A percentile compares a stretch with the other conserved stretches of the same genome.
These are phyloP conservation scores for Leccinum longicurvipes DNA, from an alignment of 768 basidiomycete species.

Conservation along the genomic window DNA sequence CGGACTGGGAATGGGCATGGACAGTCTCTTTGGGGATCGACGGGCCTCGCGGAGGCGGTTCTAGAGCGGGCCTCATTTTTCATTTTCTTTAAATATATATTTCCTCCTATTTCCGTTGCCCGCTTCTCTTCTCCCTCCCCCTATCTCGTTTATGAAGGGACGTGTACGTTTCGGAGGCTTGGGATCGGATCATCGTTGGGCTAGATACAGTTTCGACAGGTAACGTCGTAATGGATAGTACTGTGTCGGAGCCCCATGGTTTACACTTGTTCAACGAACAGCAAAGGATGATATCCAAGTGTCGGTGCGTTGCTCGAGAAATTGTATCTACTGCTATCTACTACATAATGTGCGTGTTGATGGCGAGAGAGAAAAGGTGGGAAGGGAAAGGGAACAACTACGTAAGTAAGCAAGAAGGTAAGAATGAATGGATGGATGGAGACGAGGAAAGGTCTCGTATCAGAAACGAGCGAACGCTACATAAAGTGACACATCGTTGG, in stretches of 20 bases:
- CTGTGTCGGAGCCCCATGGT: no score
- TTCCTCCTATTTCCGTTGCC: not conserved
- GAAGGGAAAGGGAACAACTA: not conserved
- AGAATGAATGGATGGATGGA: not conserved
- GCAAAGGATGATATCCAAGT: constrained; percentile 26
- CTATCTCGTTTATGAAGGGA: not conserved
- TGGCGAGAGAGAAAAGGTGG: not conserved
- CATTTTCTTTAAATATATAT: not conserved
- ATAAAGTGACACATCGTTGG: not conserved
- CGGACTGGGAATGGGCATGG: constrained; percentile 14
- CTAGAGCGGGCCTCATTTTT: constrained; percentile 3
- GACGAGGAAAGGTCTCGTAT: not conserved
- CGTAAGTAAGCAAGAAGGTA: not conserved
- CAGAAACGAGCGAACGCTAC: constrained; percentile 5
- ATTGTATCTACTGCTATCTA: constrained; percentile 39
- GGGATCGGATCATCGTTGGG: not conserved
- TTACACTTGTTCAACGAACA: no score
- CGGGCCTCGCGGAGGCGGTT: constrained; percentile 27
- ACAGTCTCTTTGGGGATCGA: constrained; percentile 13
- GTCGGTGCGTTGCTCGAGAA: constrained; percentile 22
- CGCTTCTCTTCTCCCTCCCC: not conserved
- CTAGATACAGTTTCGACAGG: not conserved
- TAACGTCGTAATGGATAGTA: not conserved
- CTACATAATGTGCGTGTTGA: constrained; percentile 28
- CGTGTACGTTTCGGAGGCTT: not conserved